Conservation (phyloP, 305 asterid genomes). For the Fraxinus albicans region DNA sequence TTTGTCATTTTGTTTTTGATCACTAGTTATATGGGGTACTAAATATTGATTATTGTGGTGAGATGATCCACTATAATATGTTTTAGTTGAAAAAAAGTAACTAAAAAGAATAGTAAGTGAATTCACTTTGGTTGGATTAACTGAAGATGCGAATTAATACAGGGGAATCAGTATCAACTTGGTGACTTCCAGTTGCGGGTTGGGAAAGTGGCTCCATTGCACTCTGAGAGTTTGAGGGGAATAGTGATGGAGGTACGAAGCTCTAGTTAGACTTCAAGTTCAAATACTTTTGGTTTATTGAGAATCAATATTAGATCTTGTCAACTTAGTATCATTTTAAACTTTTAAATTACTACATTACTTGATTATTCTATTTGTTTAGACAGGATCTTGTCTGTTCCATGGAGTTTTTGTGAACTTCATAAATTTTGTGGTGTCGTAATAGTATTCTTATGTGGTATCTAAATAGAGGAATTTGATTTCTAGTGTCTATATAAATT, state of each 20-base stretch:
- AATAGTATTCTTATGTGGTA: not conserved
- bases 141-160: slow-evolving; percentile 7
- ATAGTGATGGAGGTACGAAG: slow-evolving; percentile 88
- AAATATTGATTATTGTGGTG: not conserved
- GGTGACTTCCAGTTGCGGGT: slow-evolving; percentile 93
- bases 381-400: not conserved
- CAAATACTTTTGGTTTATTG: not conserved
- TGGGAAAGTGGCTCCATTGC: slow-evolving; percentile 84
- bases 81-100: not conserved
- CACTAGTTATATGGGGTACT: not conserved
- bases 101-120: too few species aligned
- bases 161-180: slow-evolving; percentile 84
- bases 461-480: not conserved
- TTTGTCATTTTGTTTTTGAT: not conserved
- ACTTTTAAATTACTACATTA: not conserved
- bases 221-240: slow-evolving; percentile 88
- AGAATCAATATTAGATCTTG: not conserved
- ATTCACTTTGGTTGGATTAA: slow-evolving; percentile 4
- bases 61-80: not conserved
- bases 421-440: not conserved
- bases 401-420: slow-evolving; percentile 4
- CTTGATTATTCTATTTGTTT: not conserved
- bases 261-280: not conserved
- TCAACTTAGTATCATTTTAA: not conserved
- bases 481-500: not conserved